These are phyloP conservation scores for Xylaria palmicola DNA, from an alignment of 495 filamentous ascomycete species.

Conservation along the genomic window DNA sequence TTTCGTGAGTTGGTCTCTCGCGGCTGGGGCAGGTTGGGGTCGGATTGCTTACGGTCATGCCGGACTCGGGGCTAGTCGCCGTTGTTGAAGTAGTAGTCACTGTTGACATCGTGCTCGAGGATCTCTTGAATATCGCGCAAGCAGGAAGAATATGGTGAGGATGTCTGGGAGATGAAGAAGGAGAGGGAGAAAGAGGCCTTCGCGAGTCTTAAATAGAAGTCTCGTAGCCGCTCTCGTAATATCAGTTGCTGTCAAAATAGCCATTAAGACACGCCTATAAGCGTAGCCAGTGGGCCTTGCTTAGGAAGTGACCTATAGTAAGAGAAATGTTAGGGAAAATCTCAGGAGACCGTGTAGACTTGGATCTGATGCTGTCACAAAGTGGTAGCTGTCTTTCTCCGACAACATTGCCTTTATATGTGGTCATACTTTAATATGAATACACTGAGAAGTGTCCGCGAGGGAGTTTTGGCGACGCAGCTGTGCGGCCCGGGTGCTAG, in stretches of 20 bases:
- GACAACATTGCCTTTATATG: no score
- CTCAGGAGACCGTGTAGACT: no score
- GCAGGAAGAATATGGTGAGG: not conserved
- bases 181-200: not conserved
- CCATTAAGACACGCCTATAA: not conserved
- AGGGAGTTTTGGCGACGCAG: constrained; percentile 17
- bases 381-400: no score
- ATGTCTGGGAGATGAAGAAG: not conserved
- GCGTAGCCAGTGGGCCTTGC: not conserved
- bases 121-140: not conserved
- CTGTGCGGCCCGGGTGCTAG: constrained; percentile 17
- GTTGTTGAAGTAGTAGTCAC: not conserved
- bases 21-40: not conserved
- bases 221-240: not conserved
- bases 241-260: not conserved
- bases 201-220: not conserved
- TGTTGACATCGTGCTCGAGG: not conserved
- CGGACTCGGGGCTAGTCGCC: not conserved
- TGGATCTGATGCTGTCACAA: no score
- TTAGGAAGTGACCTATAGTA: constrained; percentile 2
- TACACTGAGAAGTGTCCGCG: constrained; percentile 11
- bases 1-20: not conserved
- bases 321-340: not conserved
- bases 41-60: not conserved
- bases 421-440: no score